phyloP scores from a whole-genome alignment of 768 basidiomycete species.

The Favolaschia claudopus region DNA sequence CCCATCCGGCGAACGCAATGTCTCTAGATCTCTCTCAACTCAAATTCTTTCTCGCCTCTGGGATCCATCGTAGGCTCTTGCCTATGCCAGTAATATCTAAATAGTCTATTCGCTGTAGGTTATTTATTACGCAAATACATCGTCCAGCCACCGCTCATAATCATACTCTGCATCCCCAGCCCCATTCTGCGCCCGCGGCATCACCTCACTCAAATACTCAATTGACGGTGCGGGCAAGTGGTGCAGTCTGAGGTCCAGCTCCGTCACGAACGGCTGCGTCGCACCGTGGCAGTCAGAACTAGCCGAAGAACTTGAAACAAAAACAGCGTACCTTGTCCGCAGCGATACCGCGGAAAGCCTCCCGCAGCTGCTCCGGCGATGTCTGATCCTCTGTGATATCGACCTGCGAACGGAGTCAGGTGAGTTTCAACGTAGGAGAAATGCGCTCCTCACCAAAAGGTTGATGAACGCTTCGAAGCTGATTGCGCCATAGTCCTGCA shows the following conservation, averaged over 20 bases:
- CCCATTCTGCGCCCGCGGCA: conserved; percentile 67
- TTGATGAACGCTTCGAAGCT: conserved; percentile 96
- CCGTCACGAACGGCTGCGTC: conserved; percentile 87
- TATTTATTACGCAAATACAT: conserved; percentile 76
- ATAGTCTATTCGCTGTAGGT: background rate
- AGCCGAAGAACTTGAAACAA: conserved; percentile 1
- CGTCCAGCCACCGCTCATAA: conserved; percentile 83
- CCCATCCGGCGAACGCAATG: too few relatives aligned
- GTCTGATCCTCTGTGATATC: conserved; percentile 97
- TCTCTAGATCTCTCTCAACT: too few relatives aligned
- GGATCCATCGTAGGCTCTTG: too few relatives aligned
- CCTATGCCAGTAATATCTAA: too few relatives aligned
- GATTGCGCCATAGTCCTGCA: conserved; percentile 85
- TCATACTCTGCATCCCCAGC: conserved; percentile 76
- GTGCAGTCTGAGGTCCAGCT: conserved; percentile 88
- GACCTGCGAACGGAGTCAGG: conserved; percentile 58
- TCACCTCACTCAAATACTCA: conserved; percentile 82
- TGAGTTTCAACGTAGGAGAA: background rate
- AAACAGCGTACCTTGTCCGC: conserved; percentile 74
- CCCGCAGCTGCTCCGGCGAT: conserved; percentile 88
- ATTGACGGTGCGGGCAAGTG: conserved; percentile 78
- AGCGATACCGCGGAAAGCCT: conserved; percentile 92
- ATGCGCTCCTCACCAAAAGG: conserved; percentile 68
- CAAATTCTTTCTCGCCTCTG: too few relatives aligned
- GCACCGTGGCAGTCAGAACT: conserved; percentile 15